phyloP scores from a whole-genome alignment of 768 basidiomycete species.

The Tylopilus subfusipes region DNA sequence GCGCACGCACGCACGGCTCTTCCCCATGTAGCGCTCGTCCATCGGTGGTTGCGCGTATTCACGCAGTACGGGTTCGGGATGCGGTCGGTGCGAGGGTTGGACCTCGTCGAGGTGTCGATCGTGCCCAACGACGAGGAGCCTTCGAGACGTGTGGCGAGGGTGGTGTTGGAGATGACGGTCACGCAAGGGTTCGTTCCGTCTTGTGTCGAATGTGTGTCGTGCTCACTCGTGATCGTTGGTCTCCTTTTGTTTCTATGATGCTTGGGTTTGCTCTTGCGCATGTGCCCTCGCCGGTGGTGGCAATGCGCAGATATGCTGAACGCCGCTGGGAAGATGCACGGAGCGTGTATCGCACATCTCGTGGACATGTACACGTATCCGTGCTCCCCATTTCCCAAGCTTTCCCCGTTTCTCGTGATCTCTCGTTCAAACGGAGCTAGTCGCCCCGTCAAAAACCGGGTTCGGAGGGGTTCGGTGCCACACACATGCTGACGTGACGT shows the following conservation, averaged over 20 bases:
- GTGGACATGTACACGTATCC: constrained; percentile 50
- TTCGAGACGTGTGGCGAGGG: constrained; percentile 33
- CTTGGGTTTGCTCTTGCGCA: no score
- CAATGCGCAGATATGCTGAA: constrained; percentile 49
- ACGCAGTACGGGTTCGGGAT: constrained; percentile 18
- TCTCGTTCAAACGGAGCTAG: no score
- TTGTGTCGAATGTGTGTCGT: neutral
- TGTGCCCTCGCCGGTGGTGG: no score
- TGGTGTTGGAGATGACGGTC: constrained; percentile 42
- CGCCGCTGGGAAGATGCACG: constrained; percentile 34
- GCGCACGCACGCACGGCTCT: no score
- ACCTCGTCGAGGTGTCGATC: constrained; percentile 40
- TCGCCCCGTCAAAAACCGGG: no score
- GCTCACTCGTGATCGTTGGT: neutral
- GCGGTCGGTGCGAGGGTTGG: constrained; percentile 8
- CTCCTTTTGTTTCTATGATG: neutral
- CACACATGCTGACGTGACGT: neutral
- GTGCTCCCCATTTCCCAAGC: no score
- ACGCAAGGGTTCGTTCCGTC: constrained; percentile 40
- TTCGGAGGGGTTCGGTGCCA: neutral
- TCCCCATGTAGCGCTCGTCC: constrained; percentile 30
- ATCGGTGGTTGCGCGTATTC: constrained; percentile 39
- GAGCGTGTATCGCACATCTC: constrained; percentile 41
- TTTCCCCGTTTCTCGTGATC: no score
- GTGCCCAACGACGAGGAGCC: constrained; percentile 36